Conservation (phyloP, 208 protist genomes). For the Naegleria lovaniensis region DNA sequence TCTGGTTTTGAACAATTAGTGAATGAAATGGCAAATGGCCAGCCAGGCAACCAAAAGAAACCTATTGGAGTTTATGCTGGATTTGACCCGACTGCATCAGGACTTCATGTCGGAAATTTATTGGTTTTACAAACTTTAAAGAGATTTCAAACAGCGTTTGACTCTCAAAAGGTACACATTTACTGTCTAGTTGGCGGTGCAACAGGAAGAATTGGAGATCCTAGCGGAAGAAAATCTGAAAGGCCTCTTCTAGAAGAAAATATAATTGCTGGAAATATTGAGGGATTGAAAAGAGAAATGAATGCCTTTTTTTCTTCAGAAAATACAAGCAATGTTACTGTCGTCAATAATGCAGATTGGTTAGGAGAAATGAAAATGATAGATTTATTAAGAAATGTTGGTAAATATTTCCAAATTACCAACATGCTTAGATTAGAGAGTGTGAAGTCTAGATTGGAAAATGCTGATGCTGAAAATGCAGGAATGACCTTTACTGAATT, state of each 20-base stretch:
- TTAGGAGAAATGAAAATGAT: constrained; percentile 40
- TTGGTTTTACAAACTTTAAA: constrained; percentile 42
- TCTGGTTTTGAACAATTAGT: not conserved
- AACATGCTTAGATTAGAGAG: constrained; percentile 37
- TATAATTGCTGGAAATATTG: constrained; percentile 38
- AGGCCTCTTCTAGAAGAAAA: constrained; percentile 32
- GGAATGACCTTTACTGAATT: constrained; percentile 54
- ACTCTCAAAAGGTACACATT: constrained; percentile 3
- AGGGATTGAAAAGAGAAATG: constrained; percentile 35
- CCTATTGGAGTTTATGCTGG: constrained; percentile 44
- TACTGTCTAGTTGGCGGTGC: constrained; percentile 52
- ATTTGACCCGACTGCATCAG: constrained; percentile 54
- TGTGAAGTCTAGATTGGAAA: constrained; percentile 32
- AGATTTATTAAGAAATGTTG: constrained; percentile 42
- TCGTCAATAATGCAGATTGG: constrained; percentile 54
- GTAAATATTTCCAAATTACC: constrained; percentile 40
- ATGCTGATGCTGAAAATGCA: constrained; percentile 21
- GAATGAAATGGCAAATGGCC: not conserved
- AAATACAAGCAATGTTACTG: not conserved
- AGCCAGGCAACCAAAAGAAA: not conserved
- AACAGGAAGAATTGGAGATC: constrained; percentile 54
- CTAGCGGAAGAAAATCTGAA: constrained; percentile 43
- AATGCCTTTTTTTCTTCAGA: not conserved
- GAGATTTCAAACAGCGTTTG: constrained; percentile 30
- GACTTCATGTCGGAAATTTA: constrained; percentile 53